Base-by-base conservation (phyloP, 805 yeast species). In the Candida pseudoglaebosa region DNA sequence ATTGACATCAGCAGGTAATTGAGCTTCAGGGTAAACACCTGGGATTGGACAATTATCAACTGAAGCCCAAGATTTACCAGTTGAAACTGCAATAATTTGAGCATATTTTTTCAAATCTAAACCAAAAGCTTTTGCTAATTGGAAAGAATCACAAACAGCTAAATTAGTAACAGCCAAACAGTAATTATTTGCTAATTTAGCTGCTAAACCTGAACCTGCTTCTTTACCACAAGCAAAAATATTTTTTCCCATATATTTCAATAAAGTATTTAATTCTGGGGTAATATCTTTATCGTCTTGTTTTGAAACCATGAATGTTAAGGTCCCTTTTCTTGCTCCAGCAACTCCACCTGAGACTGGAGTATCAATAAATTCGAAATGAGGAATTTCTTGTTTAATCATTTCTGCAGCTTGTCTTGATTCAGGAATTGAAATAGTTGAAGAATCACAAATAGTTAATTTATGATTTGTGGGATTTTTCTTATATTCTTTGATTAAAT, bases 271-370 rank as follows among this genome's bases (percentile, higher is more conserved):
- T 42, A 75, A 64, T 0, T 42, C 31, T 1, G 67, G 65, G 2
- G 62, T 44, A 16, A 69, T 50, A 14, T 53, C 52, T 10, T 50
- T 57, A 9, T 52, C 53, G 26, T 49, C 41, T 8, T 54, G 47
- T 34, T 71, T 46, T 1, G 78, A 74, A 10, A 75, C 66, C 80
- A 75, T 75, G 49, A 75, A 75, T 2, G 77, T 69, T 32, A 75
- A 58, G 0, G 77, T 67, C 1, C 65, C 80, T 37, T 74, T 72
- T 36, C 69, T 51, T 5, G 80, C 80, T 1, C 80, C 80, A 1
- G 68, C 70, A 1, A 70, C 74, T 12, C 80, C 80, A 3, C 80
- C 80, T 7, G 77, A 71, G 1, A 75, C 80, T 0, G 80, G 80
- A 7, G 80, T 68, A 48, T 75, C 80, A 28, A 75, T 67, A 45